Evolutionary conservation across 2,329 filamentous ascomycete species (phyloP).

Genomic region (Penicillium sp.): DNA sequence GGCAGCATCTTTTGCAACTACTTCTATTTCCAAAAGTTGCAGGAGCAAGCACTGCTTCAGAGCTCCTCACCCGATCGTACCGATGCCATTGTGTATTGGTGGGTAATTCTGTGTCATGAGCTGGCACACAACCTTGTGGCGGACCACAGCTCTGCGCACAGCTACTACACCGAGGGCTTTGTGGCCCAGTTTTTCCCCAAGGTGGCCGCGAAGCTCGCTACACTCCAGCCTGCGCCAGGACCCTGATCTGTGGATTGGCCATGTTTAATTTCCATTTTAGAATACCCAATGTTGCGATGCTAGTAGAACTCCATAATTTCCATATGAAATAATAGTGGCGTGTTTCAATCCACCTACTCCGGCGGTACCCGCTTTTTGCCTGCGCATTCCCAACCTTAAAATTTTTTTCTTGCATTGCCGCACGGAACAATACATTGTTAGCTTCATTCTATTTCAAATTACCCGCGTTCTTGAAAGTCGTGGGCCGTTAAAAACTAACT

Average conservation of each 20-base stretch:
- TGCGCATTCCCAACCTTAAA: constrained; percentile 21
- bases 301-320: not conserved
- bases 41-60: constrained; percentile 54
- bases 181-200: constrained; percentile 73
- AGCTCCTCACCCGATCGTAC: constrained; percentile 50
- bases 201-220: constrained; percentile 59
- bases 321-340: not conserved
- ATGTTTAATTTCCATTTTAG: not conserved
- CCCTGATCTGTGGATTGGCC: not conserved
- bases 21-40: constrained; percentile 78
- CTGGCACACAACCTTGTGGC: constrained; percentile 88
- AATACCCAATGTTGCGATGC: not conserved
- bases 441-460: not conserved
- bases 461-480: not conserved
- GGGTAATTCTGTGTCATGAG: constrained; percentile 93
- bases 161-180: constrained; percentile 80
- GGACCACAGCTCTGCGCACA: constrained; percentile 75
- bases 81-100: constrained; percentile 84
- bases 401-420: constrained; percentile 1
- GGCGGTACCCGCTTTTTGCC: constrained; percentile 29
- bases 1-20: constrained; percentile 94
- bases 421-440: not conserved
- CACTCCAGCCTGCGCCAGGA: constrained; percentile 3
- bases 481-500: not conserved
- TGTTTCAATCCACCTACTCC: constrained; percentile 14